phyloP scores from a whole-genome alignment of 2,329 filamentous ascomycete genomes.

The Colletotrichum chrysophilum region DNA sequence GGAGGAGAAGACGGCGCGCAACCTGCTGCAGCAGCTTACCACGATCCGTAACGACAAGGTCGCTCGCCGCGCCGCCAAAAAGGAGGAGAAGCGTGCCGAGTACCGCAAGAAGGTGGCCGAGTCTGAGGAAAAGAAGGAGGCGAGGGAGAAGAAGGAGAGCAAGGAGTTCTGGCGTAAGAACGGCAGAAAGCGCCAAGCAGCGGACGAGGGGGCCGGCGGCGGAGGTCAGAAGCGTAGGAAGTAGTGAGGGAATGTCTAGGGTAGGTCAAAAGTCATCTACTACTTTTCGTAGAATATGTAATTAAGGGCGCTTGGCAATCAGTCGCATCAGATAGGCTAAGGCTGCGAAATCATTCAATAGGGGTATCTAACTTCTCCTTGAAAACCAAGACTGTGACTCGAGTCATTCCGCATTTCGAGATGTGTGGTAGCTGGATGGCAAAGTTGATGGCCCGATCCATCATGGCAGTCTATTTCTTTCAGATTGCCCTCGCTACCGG shows the following conservation, averaged over 20 bases:
- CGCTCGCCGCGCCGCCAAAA: slow-evolving; percentile 81
- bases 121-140: slow-evolving; percentile 82
- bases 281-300: not conserved
- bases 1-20: slow-evolving; percentile 88
- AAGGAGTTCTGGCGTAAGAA: slow-evolving; percentile 94
- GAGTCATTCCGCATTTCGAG: not conserved
- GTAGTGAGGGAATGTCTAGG: not conserved
- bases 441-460: not conserved
- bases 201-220: slow-evolving; percentile 44
- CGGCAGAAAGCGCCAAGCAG: slow-evolving; percentile 69
- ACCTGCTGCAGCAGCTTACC: slow-evolving; percentile 91
- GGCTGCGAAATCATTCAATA: not conserved
- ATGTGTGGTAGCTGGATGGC: not conserved
- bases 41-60: slow-evolving; percentile 90
- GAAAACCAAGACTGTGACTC: not conserved
- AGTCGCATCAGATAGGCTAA: not conserved
- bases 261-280: not conserved
- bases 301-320: slow-evolving; percentile 5
- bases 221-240: slow-evolving; percentile 29
- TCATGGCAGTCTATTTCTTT: not conserved
- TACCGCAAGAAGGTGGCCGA: slow-evolving; percentile 86
- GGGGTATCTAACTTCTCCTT: slow-evolving; percentile 14
- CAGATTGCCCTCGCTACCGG: not conserved
- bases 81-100: slow-evolving; percentile 83
- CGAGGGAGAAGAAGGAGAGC: slow-evolving; percentile 87